Percentiles rank a stretch among this genome's conserved stretches.
Conservation (phyloP, 164 flowering plant species). For the Aristolochia fimbriata region DNA sequence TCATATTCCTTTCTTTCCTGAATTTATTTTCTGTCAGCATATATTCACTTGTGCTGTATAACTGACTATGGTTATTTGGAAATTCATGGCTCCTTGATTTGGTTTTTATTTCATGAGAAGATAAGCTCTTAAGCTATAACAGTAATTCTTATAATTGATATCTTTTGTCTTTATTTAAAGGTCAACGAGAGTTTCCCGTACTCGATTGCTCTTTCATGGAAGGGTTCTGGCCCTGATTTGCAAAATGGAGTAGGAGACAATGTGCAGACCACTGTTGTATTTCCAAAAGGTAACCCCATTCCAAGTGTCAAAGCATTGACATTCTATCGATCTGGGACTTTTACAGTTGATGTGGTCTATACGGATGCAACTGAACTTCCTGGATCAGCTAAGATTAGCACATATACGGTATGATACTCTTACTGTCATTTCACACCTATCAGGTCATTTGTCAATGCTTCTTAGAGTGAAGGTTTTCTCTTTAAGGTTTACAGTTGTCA, state of each 20-base stretch:
- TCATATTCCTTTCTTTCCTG: neutral
- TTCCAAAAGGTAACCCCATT: conserved; percentile 72
- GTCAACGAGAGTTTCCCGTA: conserved; percentile 76
- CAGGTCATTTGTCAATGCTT: no score
- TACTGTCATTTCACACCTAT: neutral
- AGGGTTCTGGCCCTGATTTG: conserved; percentile 51
- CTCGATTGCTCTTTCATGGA: conserved; percentile 75
- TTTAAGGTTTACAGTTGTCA: no score
- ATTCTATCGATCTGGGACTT: conserved; percentile 63
- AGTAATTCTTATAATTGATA: neutral
- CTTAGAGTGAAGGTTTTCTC: no score
- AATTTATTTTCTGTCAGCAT: neutral
- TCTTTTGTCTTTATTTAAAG: conserved; percentile 17
- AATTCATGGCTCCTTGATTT: no score
- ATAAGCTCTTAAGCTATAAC: no score
- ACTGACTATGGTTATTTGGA: neutral
- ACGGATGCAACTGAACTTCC: conserved; percentile 57
- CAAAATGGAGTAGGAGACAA: conserved; percentile 53
- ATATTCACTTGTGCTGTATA: neutral
- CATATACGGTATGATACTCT: conserved; percentile 48
- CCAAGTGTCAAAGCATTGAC: conserved; percentile 85
- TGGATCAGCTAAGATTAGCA: conserved; percentile 61
- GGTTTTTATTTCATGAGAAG: no score
- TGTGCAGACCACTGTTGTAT: conserved; percentile 57
- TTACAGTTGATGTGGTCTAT: conserved; percentile 66